These are phyloP conservation scores for Kwoniella sp. DNA, from an alignment of 768 basidiomycete genomes.

Conservation along the genomic window DNA sequence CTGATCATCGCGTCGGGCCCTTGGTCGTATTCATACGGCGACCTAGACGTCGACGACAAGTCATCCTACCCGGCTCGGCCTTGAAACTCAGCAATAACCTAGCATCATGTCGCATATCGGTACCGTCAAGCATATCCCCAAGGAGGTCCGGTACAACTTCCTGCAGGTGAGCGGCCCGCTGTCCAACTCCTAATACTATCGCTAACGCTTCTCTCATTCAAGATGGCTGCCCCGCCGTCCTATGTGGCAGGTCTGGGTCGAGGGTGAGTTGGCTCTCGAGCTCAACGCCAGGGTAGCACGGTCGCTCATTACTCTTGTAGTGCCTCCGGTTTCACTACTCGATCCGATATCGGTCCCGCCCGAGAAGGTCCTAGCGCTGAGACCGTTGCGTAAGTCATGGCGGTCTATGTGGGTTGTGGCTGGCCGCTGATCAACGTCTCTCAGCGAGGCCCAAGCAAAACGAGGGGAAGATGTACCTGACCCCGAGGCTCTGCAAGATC, in stretches of 20 bases:
- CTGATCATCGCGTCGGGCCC: too few species aligned
- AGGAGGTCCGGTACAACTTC: slow-evolving; percentile 46
- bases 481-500: slow-evolving; percentile 90
- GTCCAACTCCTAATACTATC: neutral
- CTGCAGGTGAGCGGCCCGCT: slow-evolving; percentile 30
- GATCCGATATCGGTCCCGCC: slow-evolving; percentile 97
- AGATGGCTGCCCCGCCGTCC: slow-evolving; percentile 73
- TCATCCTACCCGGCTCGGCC: slow-evolving; percentile 1
- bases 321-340: slow-evolving; percentile 94
- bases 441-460: slow-evolving; percentile 75
- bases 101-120: slow-evolving; percentile 38
- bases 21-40: neutral
- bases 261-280: slow-evolving; percentile 59
- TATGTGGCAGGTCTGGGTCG: slow-evolving; percentile 98
- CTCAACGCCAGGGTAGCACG: slow-evolving; percentile 10
- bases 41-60: neutral
- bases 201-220: neutral
- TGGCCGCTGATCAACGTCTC: neutral
- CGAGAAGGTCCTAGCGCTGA: slow-evolving; percentile 91
- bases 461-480: slow-evolving; percentile 83
- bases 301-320: slow-evolving; percentile 51
- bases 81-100: neutral
- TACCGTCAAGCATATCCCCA: slow-evolving; percentile 42
- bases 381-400: slow-evolving; percentile 66
- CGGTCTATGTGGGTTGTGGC: neutral